These are phyloP conservation scores for Trametes maxima DNA, from an alignment of 768 basidiomycete genomes.

Conservation along the genomic window DNA sequence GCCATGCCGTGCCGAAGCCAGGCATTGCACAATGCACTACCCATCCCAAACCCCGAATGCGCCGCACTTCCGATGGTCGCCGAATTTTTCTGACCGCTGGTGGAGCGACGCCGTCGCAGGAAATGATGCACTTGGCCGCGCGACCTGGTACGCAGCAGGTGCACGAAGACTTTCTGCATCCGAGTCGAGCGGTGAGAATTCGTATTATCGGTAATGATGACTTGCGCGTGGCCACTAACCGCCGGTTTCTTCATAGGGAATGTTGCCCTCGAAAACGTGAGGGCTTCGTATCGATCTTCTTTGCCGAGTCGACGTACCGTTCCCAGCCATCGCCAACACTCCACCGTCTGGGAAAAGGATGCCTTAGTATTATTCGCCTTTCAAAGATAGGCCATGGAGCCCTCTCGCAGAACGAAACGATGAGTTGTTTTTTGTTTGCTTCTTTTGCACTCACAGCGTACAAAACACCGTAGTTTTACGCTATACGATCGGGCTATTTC, in stretches of 20 bases:
- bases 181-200: conserved; percentile 9
- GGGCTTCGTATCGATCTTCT: background rate
- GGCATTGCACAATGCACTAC: too few species aligned
- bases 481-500: too few species aligned
- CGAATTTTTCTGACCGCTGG: too few species aligned
- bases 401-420: too few species aligned
- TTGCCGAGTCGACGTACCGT: background rate
- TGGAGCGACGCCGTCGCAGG: too few species aligned
- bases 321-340: background rate
- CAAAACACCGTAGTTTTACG: too few species aligned
- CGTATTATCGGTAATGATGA: background rate
- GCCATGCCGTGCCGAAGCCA: too few species aligned
- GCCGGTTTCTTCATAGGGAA: conserved; percentile 13
- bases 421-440: too few species aligned
- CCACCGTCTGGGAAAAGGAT: background rate
- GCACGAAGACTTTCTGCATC: background rate
- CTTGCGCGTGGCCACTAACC: background rate
- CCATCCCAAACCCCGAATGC: too few species aligned
- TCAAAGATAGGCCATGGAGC: background rate
- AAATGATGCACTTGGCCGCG: too few species aligned
- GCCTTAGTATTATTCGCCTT: background rate
- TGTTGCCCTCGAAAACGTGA: background rate
- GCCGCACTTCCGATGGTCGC: too few species aligned
- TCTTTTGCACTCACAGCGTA: too few species aligned
- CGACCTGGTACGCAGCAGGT: background rate